Conservation (phyloP, 106 monocot genomes). For the Dactylorhiza incarnata region DNA sequence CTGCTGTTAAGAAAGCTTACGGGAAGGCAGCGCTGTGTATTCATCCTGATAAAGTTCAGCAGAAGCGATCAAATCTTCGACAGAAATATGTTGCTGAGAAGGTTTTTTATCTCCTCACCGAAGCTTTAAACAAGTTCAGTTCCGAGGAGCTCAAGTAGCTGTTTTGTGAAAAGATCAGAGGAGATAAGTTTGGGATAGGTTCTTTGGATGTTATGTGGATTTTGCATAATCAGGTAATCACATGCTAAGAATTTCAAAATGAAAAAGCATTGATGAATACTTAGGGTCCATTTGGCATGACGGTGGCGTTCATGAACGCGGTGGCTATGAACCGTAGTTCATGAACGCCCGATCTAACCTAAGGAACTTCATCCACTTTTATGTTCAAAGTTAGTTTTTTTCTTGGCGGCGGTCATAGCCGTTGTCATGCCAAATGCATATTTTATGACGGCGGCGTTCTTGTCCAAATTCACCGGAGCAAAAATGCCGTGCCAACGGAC, state of each 20-base stretch:
- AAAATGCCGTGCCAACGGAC: too few species aligned
- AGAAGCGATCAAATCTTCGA: neutral
- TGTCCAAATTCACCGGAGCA: too few species aligned
- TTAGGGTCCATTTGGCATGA: too few species aligned
- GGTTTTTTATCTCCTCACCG: slow-evolving; percentile 4
- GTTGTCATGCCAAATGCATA: too few species aligned
- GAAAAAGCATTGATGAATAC: too few species aligned
- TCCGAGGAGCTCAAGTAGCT: neutral
- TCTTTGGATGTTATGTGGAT: neutral
- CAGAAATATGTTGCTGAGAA: slow-evolving; percentile 3
- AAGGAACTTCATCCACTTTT: too few species aligned
- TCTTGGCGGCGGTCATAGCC: too few species aligned
- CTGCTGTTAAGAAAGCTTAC: slow-evolving; percentile 1
- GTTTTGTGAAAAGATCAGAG: neutral
- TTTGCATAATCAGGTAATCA: neutral
- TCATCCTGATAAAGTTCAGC: slow-evolving; percentile 4
- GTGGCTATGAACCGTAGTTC: too few species aligned
- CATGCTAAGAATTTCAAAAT: neutral
- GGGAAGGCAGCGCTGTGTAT: slow-evolving; percentile 2
- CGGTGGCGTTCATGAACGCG: too few species aligned
- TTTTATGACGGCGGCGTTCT: too few species aligned
- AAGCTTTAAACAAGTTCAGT: slow-evolving; percentile 1
- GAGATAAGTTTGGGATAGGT: neutral
- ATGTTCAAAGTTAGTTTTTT: too few species aligned
- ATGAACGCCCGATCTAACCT: too few species aligned